Evolutionary conservation across 768 basidiomycete genomes (phyloP).

Genomic region (Harrya chromipes): DNA sequence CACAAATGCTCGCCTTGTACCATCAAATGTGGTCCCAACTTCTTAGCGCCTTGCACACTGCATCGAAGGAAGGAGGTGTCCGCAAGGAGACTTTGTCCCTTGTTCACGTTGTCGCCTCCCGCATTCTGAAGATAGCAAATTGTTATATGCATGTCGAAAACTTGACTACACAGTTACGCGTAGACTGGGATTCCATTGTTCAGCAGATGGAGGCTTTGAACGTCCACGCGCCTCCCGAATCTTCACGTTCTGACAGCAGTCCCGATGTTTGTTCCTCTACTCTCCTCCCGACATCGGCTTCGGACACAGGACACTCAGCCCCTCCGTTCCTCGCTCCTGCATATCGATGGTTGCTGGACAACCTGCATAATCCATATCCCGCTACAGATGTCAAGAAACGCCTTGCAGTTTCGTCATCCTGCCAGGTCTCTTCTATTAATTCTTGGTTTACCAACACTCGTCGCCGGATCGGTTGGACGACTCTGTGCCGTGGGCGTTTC

Average conservation of each 20-base stretch:
- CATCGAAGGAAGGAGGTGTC: background rate
- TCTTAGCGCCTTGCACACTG: background rate
- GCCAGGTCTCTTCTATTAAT: constrained; percentile 33
- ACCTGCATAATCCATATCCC: constrained; percentile 53
- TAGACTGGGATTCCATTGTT: constrained; percentile 9
- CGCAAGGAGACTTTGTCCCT: background rate
- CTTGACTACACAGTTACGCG: background rate
- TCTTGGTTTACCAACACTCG: constrained; percentile 47
- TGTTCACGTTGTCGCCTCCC: background rate
- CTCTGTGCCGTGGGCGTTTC: constrained; percentile 30
- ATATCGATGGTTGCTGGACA: constrained; percentile 42
- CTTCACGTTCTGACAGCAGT: too few relatives aligned
- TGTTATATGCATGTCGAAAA: constrained; percentile 2
- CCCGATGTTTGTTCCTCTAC: background rate
- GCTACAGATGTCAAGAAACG: constrained; percentile 22
- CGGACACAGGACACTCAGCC: too few relatives aligned
- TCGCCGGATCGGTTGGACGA: constrained; percentile 51
- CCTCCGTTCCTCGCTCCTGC: constrained; percentile 16
- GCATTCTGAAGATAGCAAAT: constrained; percentile 2
- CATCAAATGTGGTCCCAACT: background rate
- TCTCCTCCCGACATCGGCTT: too few relatives aligned
- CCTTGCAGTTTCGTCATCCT: constrained; percentile 27
- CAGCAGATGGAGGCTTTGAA: background rate
- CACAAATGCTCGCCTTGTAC: background rate
- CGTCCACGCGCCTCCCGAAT: background rate